These are phyloP conservation scores for Torulaspora quercuum DNA, from an alignment of 805 yeast genomes.

Conservation along the genomic window DNA sequence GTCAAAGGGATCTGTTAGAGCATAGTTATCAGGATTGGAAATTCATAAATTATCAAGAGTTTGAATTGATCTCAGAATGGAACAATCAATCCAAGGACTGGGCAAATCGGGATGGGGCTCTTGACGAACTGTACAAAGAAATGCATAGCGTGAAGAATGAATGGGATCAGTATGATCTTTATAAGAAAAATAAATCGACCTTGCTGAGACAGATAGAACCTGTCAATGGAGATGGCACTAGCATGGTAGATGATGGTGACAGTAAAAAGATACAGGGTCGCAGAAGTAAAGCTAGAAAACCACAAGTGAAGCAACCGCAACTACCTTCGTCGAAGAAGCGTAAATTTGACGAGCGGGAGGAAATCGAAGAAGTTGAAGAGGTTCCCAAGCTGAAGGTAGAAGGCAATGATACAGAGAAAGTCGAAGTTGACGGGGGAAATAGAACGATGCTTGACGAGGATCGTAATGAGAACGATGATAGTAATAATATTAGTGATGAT, in stretches of 20 bases:
- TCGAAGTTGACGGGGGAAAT: slow-evolving; percentile 4
- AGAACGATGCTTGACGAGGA: too few species aligned
- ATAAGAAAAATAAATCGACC: slow-evolving; percentile 15
- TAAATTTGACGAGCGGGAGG: slow-evolving; percentile 3
- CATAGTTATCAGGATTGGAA: slow-evolving; percentile 36
- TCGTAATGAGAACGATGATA: slow-evolving; percentile 12
- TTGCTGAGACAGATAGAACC: slow-evolving; percentile 14
- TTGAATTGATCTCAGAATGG: slow-evolving; percentile 38
- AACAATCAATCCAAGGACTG: slow-evolving; percentile 31
- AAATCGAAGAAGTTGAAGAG: slow-evolving; percentile 7
- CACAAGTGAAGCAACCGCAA: slow-evolving; percentile 1
- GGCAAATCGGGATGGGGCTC: slow-evolving; percentile 17
- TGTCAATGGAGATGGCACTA: slow-evolving; percentile 3
- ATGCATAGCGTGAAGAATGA: slow-evolving; percentile 25
- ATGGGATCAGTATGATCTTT: slow-evolving; percentile 26
- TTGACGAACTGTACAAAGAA: slow-evolving; percentile 20
- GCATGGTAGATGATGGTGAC: not conserved
- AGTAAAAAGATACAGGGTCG: slow-evolving; percentile 8
- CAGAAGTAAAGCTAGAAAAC: slow-evolving; percentile 4
- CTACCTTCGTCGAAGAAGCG: slow-evolving; percentile 4
- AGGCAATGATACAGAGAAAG: slow-evolving; percentile 9
- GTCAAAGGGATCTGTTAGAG: slow-evolving; percentile 27
- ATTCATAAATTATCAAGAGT: slow-evolving; percentile 36
- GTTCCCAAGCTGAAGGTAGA: slow-evolving; percentile 1
- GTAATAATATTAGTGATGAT: slow-evolving; percentile 14